Conservation (phyloP, 2,329 filamentous ascomycete genomes). For the Paraphaeosphaeria minitans region DNA sequence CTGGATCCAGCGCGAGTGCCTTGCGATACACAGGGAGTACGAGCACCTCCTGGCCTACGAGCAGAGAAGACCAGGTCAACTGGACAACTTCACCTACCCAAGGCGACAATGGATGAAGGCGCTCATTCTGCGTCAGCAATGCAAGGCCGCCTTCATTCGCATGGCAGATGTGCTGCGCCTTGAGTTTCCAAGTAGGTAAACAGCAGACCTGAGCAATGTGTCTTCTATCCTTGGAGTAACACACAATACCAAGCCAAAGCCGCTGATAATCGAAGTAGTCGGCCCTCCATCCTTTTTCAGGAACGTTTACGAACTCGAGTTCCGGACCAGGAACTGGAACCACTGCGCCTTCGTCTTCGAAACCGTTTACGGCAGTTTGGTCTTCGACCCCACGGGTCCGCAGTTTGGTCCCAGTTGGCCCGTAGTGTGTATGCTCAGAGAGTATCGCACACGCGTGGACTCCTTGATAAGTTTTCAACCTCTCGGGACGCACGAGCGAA, state of each 20-base stretch:
- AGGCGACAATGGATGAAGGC: not conserved
- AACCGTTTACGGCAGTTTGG: not conserved
- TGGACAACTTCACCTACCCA: too few relatives aligned
- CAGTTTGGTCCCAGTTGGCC: conserved; percentile 24
- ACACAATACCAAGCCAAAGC: not conserved
- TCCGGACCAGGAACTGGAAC: conserved; percentile 2
- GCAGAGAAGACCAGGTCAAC: not conserved
- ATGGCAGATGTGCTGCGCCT: not conserved
- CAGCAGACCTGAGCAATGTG: not conserved
- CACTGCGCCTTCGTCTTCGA: conserved; percentile 16
- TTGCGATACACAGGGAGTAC: not conserved
- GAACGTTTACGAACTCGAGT: not conserved
- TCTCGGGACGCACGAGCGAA: too few relatives aligned
- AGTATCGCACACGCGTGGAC: too few relatives aligned
- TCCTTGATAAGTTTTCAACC: too few relatives aligned
- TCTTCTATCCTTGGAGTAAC: not conserved
- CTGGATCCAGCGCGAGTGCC: not conserved
- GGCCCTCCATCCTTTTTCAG: not conserved
- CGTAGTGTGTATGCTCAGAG: too few relatives aligned
- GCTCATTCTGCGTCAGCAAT: not conserved
- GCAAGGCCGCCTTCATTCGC: not conserved
- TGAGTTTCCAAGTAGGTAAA: not conserved
- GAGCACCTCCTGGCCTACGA: not conserved
- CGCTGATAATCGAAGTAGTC: not conserved
- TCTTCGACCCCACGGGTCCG: conserved; percentile 25